phyloP scores from a whole-genome alignment of 352 stramenopile genomes.

The Phytophthora boehmeriae region DNA sequence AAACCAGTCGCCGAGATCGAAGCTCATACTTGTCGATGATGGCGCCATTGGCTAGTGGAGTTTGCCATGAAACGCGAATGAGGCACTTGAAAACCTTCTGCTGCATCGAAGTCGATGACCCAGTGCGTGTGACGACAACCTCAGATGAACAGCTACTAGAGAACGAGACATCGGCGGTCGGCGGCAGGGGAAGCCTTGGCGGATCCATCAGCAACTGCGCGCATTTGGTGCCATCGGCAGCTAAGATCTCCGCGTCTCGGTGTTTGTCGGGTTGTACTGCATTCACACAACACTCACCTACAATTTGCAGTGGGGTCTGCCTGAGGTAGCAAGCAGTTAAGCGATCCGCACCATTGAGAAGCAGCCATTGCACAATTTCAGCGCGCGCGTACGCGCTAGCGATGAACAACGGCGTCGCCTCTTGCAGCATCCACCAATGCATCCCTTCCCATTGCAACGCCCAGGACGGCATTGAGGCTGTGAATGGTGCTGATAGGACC shows the following conservation, averaged over 20 bases:
- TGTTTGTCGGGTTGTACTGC: conserved; percentile 13
- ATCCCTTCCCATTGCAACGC: conserved; percentile 72
- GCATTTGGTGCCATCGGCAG: conserved; percentile 47
- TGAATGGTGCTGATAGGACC: conserved; percentile 58
- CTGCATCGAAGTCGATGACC: conserved; percentile 36
- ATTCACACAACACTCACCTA: conserved; percentile 63
- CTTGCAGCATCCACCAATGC: conserved; percentile 78
- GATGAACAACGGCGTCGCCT: conserved; percentile 70
- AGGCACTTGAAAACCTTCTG: conserved; percentile 67
- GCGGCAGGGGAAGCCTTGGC: conserved; percentile 34
- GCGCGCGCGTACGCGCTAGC: conserved; percentile 62
- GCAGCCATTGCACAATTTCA: conserved; percentile 59
- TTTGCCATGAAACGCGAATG: conserved; percentile 53
- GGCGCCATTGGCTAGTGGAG: conserved; percentile 56
- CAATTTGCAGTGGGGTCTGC: conserved; percentile 49
- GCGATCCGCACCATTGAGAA: conserved; percentile 63
- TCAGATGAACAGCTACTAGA: conserved; percentile 47
- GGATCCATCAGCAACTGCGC: conserved; percentile 41
- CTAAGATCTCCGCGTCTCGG: conserved; percentile 16
- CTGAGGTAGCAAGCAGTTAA: conserved; percentile 55
- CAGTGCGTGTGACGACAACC: conserved; percentile 39
- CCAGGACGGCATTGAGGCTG: conserved; percentile 54
- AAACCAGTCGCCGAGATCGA: conserved; percentile 47
- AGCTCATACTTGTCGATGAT: conserved; percentile 76
- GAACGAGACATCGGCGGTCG: conserved; percentile 34